These are phyloP conservation scores for Lotus japonicus DNA, from an alignment of 306 rosid genomes.

Conservation along the genomic window DNA sequence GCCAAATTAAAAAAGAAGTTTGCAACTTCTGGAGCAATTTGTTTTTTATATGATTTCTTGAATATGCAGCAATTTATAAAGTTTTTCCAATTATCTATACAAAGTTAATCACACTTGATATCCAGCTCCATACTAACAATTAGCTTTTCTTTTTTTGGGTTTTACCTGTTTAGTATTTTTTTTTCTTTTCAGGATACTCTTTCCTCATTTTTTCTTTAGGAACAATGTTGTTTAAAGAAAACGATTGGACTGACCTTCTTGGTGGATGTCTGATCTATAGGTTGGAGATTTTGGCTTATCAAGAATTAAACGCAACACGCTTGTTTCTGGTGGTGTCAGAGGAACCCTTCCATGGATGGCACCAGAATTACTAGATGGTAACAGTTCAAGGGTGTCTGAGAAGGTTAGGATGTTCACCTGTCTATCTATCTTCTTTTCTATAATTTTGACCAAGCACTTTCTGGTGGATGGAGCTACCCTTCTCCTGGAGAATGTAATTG, in stretches of 20 bases:
- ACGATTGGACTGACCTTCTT: conserved; percentile 11
- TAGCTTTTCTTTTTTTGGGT: neutral
- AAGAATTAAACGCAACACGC: conserved; percentile 80
- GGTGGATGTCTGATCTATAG: conserved; percentile 34
- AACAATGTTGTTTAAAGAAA: neutral
- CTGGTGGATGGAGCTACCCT: neutral
- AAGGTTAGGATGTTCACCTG: conserved; percentile 51
- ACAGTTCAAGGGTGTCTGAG: conserved; percentile 78
- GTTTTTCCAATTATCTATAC: neutral
- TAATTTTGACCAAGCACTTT: neutral
- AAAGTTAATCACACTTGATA: neutral
- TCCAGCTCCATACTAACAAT: neutral
- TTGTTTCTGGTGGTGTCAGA: conserved; percentile 89
- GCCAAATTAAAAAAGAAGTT: neutral
- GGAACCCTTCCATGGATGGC: conserved; percentile 99
- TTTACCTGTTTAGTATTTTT: neutral
- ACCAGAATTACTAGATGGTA: conserved; percentile 80
- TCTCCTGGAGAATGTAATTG: conserved; percentile 2
- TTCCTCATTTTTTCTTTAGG: neutral
- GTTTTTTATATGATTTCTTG: neutral
- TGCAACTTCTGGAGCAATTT: neutral
- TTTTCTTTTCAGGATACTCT: neutral
- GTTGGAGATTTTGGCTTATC: conserved; percentile 95
- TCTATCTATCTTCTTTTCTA: neutral
- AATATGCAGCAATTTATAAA: too few species aligned